A percentile compares a stretch with the other conserved stretches of the same genome.
phyloP scores from a whole-genome alignment of 176 grass and related monocot genomes.

The Chrysopogon serrulatus region DNA sequence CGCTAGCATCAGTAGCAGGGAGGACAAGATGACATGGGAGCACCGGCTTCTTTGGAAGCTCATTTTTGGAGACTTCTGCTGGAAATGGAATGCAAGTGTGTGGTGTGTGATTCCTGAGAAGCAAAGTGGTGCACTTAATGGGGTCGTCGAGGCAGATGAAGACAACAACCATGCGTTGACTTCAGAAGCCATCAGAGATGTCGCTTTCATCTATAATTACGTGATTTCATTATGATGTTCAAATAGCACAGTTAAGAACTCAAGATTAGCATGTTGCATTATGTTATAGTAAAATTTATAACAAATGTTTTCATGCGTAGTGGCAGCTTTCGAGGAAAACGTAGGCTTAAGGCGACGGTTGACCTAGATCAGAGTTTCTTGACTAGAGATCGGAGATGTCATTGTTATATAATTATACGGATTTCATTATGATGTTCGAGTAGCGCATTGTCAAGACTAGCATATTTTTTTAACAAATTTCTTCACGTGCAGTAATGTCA shows the following conservation, averaged over 20 bases:
- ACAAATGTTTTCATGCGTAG: too few species aligned
- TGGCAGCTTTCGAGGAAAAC: too few species aligned
- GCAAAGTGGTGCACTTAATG: background rate
- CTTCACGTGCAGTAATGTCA: too few species aligned
- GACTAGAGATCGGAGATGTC: too few species aligned
- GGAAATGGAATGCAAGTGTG: accelerated
- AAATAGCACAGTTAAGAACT: background rate
- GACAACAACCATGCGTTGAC: background rate
- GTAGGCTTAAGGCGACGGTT: too few species aligned
- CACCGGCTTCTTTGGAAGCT: background rate
- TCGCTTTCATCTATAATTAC: background rate
- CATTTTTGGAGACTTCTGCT: background rate
- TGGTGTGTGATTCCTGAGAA: background rate
- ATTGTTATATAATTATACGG: too few species aligned
- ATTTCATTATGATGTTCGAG: too few species aligned
- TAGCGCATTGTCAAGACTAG: too few species aligned
- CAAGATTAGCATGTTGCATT: too few species aligned
- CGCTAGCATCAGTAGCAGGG: background rate
- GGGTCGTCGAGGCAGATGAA: background rate
- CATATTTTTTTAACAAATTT: too few species aligned
- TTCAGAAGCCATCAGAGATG: background rate
- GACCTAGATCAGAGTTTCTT: too few species aligned
- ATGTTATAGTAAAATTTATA: too few species aligned
- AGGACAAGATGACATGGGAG: background rate
- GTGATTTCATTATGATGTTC: background rate